Evolutionary conservation across 139 green algal species (phyloP), one percentile per base, ranked within the genome.

Genomic region (Marvania coccoides): DNA sequence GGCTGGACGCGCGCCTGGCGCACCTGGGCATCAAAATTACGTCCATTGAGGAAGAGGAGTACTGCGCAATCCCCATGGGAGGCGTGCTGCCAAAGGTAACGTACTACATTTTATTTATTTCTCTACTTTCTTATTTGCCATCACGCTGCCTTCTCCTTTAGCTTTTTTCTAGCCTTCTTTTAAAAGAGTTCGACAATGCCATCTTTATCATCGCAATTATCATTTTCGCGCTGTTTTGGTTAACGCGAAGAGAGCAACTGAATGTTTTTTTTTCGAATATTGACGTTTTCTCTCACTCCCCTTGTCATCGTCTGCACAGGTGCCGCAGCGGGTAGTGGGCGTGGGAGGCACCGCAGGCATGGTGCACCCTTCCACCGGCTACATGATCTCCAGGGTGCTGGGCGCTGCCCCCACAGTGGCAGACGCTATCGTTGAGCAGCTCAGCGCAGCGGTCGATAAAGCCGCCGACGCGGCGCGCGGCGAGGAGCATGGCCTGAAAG

Each of bases 51-150:
- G 94, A 98, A 70, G 92, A 98, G 76, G 94, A 99, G 86, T 98
- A 93, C 61, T 99, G 94, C 75, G 69, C 96, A 26, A 99, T 99
- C 39, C 94, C 94, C 23, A 99, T 99, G 94, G 94, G 94, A 12
- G 91, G 94, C 13, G 87, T 92, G n/a, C 74, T 99, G 75, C 94
- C 94, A n/a, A n/a, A n/a, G n/a, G n/a, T n/a, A n/a, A n/a, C n/a
- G n/a, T n/a, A n/a, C n/a, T n/a, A n/a, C n/a, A n/a, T n/a, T n/a
- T n/a, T n/a, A n/a, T n/a, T n/a, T n/a, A n/a, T n/a, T n/a, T n/a
- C n/a, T n/a, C n/a, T n/a, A n/a, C n/a, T n/a, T n/a, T n/a, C n/a
- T n/a, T n/a, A n/a, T n/a, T n/a, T n/a, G n/a, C n/a, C n/a, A n/a
- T n/a, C n/a, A n/a, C n/a, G n/a, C n/a, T n/a, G n/a, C n/a, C n/a